Evolutionary conservation across 257 asterid species (phyloP).

Genomic region (Plantago elongata): DNA sequence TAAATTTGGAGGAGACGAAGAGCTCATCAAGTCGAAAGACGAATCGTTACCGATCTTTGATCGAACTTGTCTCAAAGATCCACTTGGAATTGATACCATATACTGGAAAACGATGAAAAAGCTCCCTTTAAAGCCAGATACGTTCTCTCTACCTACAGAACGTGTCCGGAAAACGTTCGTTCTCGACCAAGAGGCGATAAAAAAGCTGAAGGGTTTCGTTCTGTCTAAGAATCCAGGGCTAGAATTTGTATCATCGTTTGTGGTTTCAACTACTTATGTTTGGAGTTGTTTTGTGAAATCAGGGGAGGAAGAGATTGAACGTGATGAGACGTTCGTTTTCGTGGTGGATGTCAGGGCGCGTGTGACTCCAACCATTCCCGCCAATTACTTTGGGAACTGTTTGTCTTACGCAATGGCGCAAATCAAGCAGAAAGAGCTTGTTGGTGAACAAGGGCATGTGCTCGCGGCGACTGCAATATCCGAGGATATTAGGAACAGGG

Average conservation of each 20-base stretch:
- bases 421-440: conserved; percentile 17
- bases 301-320: conserved; percentile 13
- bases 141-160: conserved; percentile 21
- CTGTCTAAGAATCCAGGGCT: conserved; percentile 18
- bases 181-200: conserved; percentile 7
- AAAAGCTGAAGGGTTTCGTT: conserved; percentile 30
- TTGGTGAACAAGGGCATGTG: conserved; percentile 29
- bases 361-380: conserved; percentile 38
- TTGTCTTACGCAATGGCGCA: conserved; percentile 23
- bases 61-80: conserved; percentile 20
- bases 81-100: conserved; percentile 21
- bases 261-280: conserved; percentile 22
- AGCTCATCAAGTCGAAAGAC: neutral
- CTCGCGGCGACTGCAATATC: conserved; percentile 31
- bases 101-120: conserved; percentile 20
- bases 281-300: conserved; percentile 46
- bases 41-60: conserved; percentile 18
- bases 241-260: conserved; percentile 31
- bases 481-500: conserved; percentile 20
- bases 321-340: conserved; percentile 13
- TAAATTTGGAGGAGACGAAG: conserved; percentile 19
- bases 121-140: conserved; percentile 2
- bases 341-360: conserved; percentile 30
- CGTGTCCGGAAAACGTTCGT: conserved; percentile 30
- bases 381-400: conserved; percentile 49